These are phyloP conservation scores for Manihot esculenta DNA, from an alignment of 441 rosid species.

Conservation along the genomic window DNA sequence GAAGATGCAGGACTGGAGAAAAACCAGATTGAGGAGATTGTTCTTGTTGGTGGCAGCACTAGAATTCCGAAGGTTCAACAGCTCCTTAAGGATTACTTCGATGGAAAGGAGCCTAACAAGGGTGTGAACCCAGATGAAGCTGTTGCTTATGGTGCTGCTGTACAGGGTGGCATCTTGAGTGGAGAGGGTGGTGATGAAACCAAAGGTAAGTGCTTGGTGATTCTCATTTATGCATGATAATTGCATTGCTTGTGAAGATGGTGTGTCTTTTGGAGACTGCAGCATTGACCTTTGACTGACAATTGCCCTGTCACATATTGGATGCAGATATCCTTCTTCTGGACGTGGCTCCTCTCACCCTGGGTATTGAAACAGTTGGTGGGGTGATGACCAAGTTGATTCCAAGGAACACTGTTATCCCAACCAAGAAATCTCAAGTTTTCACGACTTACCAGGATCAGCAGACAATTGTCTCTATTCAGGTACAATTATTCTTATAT, in stretches of 20 bases:
- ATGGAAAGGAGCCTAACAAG: constrained; percentile 91
- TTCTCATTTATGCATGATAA: neutral
- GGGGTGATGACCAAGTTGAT: constrained; percentile 99
- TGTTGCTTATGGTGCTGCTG: constrained; percentile 85
- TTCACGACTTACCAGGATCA: constrained; percentile 99
- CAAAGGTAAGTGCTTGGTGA: constrained; percentile 39
- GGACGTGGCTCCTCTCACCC: constrained; percentile 95
- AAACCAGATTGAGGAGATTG: constrained; percentile 91
- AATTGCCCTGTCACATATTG: neutral
- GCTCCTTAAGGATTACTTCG: constrained; percentile 93
- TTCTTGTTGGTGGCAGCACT: constrained; percentile 96
- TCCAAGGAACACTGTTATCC: constrained; percentile 97
- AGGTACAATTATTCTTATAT: constrained; percentile 37
- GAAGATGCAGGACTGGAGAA: constrained; percentile 90
- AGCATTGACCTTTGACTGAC: neutral
- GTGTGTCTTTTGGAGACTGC: neutral
- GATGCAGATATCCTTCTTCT: constrained; percentile 87
- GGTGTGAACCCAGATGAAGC: constrained; percentile 88
- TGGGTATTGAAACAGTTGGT: constrained; percentile 97
- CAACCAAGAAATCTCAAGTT: constrained; percentile 97
- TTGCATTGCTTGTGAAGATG: neutral
- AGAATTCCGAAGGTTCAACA: constrained; percentile 99
- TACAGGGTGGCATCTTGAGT: constrained; percentile 73
- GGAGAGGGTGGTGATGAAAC: constrained; percentile 81
- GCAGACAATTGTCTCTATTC: constrained; percentile 96